These are phyloP conservation scores for Bacidia gigantensis DNA, from an alignment of 495 filamentous ascomycete genomes.

Conservation along the genomic window DNA sequence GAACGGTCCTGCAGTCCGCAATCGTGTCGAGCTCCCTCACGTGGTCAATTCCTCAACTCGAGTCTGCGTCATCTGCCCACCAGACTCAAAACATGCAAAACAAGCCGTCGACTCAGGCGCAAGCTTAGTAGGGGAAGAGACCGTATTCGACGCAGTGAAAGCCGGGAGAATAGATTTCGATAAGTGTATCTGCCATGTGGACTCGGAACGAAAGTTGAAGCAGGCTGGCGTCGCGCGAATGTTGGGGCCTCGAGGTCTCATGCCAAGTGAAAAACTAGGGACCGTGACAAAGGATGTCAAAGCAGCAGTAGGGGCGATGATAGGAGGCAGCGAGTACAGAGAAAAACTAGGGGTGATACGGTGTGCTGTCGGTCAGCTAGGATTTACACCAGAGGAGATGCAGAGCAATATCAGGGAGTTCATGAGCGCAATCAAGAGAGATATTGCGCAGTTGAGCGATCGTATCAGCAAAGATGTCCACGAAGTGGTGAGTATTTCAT, in stretches of 20 bases:
- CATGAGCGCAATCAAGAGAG: conserved; percentile 61
- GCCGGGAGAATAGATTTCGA: conserved; percentile 71
- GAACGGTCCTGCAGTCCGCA: conserved; percentile 74
- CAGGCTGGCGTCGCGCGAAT: conserved; percentile 67
- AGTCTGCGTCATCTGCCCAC: conserved; percentile 77
- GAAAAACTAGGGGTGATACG: conserved; percentile 75
- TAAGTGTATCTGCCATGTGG: conserved; percentile 70
- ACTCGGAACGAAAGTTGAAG: conserved; percentile 56
- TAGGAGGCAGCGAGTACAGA: conserved; percentile 73
- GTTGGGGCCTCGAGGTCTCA: conserved; percentile 76
- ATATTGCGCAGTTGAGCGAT: conserved; percentile 55
- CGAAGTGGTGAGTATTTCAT: conserved; percentile 56
- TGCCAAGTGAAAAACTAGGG: conserved; percentile 78
- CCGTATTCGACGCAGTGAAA: conserved; percentile 68
- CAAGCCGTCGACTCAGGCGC: conserved; percentile 67
- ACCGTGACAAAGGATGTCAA: conserved; percentile 74
- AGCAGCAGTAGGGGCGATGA: conserved; percentile 55
- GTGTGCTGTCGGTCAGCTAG: conserved; percentile 80
- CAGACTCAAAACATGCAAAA: conserved; percentile 50
- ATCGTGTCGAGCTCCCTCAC: conserved; percentile 76
- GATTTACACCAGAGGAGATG: conserved; percentile 76
- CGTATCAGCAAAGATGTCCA: conserved; percentile 65
- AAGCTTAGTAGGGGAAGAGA: conserved; percentile 67
- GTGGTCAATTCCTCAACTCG: conserved; percentile 72
- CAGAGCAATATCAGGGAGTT: conserved; percentile 71